These are phyloP conservation scores for Triangularia verruculosa DNA, from an alignment of 2,329 filamentous ascomycete genomes.

Conservation along the genomic window DNA sequence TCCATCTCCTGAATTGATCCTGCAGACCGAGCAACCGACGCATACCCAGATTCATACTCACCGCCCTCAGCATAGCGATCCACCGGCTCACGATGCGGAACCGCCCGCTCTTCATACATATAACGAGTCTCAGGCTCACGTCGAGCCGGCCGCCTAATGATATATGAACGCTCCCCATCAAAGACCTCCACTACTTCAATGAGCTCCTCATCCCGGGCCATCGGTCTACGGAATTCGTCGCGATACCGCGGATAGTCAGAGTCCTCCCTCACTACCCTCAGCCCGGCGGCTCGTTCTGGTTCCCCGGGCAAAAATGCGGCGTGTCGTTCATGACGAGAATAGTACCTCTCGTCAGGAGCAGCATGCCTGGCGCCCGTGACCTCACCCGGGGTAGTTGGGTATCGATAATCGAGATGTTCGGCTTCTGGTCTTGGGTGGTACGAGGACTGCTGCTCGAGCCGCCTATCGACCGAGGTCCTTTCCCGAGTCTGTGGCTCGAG, in stretches of 20 bases:
- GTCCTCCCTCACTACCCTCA: not conserved
- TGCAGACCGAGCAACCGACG: slow-evolving; percentile 3
- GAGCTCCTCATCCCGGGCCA: slow-evolving; percentile 29
- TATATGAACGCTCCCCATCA: slow-evolving; percentile 45
- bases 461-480: not conserved
- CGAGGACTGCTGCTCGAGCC: not conserved
- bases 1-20: not conserved
- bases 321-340: not conserved
- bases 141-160: slow-evolving; percentile 40
- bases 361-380: not conserved
- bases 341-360: not conserved
- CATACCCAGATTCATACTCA: slow-evolving; percentile 13
- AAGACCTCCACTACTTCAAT: slow-evolving; percentile 47
- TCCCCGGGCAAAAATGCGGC: not conserved
- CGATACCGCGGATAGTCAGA: slow-evolving; percentile 37
- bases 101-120: slow-evolving; percentile 19
- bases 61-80: not conserved
- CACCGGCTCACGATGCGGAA: slow-evolving; percentile 10
- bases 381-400: not conserved
- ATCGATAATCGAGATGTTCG: not conserved
- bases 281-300: not conserved
- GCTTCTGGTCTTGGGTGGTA: not conserved
- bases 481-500: not conserved
- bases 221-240: slow-evolving; percentile 29
- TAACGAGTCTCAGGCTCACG: slow-evolving; percentile 22